Evolutionary conservation across 2,329 filamentous ascomycete genomes (phyloP).

Genomic region (Colletotrichum sojae): DNA sequence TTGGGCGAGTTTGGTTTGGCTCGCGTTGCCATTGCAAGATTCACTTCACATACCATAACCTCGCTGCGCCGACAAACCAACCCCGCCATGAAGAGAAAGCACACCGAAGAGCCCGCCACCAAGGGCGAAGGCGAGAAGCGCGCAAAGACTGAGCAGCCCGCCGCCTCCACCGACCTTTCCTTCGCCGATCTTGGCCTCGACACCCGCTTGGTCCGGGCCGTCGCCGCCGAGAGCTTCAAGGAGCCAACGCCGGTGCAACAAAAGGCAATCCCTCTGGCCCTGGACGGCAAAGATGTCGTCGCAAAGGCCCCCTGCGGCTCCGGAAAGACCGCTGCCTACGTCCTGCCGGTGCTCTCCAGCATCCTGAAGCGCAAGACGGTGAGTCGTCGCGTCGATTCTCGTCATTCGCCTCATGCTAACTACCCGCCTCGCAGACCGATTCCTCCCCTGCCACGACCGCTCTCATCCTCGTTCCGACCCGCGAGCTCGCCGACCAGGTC

Average conservation of each 20-base stretch:
- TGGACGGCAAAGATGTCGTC: conserved; percentile 90
- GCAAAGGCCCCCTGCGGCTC: conserved; percentile 95
- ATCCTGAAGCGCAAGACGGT: conserved; percentile 85
- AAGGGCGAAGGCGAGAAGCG: conserved; percentile 50
- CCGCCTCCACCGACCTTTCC: conserved; percentile 58
- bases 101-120: conserved; percentile 69
- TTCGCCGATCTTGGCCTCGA: conserved; percentile 89
- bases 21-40: conserved; percentile 5
- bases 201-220: conserved; percentile 85
- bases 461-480: conserved; percentile 94
- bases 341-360: conserved; percentile 88
- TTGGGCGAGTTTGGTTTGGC: conserved; percentile 17
- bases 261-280: conserved; percentile 87
- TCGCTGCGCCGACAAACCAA: not conserved
- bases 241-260: conserved; percentile 91
- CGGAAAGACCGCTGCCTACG: conserved; percentile 96
- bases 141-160: conserved; percentile 47
- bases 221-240: conserved; percentile 86
- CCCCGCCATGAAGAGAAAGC: conserved; percentile 72
- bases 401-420: conserved; percentile 30
- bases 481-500: conserved; percentile 94
- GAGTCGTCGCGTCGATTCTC: conserved; percentile 21
- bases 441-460: conserved; percentile 73
- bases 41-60: not conserved
- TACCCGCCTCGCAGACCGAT: conserved; percentile 57